Evolutionary conservation across 805 yeast genomes (phyloP).

Genomic region (Saturnispora dispora): DNA sequence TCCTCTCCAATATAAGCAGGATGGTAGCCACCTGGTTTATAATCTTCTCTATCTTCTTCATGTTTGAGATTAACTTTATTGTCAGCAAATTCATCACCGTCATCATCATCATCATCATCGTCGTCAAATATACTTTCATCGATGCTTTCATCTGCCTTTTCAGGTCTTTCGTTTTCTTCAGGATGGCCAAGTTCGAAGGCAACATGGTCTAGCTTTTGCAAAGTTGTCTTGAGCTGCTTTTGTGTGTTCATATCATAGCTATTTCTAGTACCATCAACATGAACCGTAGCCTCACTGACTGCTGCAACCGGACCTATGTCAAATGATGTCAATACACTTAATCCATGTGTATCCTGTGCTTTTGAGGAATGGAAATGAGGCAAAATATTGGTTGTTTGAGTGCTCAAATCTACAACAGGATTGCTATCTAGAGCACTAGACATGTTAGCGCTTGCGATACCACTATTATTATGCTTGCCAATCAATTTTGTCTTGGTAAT

Average conservation of each 20-base stretch:
- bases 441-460: background rate
- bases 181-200: conserved; percentile 15
- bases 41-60: conserved; percentile 83
- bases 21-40: conserved; percentile 90
- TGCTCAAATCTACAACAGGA: conserved; percentile 5
- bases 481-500: background rate
- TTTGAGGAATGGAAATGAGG: background rate
- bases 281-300: conserved; percentile 8
- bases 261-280: conserved; percentile 1
- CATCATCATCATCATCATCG: conserved; percentile 32
- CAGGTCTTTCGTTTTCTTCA: background rate
- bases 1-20: conserved; percentile 85
- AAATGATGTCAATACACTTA: conserved; percentile 11
- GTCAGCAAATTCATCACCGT: conserved; percentile 20
- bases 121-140: conserved; percentile 7
- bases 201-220: conserved; percentile 5
- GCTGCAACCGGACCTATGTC: conserved; percentile 9
- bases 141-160: background rate
- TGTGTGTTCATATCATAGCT: background rate
- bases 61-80: conserved; percentile 26
- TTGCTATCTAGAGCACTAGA: background rate
- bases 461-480: background rate
- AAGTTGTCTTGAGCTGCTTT: conserved; percentile 6
- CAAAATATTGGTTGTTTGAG: background rate
- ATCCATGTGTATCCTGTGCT: conserved; percentile 7